Evolutionary conservation across 495 filamentous ascomycete species (phyloP).

Genomic region (Peziza echinospora): DNA sequence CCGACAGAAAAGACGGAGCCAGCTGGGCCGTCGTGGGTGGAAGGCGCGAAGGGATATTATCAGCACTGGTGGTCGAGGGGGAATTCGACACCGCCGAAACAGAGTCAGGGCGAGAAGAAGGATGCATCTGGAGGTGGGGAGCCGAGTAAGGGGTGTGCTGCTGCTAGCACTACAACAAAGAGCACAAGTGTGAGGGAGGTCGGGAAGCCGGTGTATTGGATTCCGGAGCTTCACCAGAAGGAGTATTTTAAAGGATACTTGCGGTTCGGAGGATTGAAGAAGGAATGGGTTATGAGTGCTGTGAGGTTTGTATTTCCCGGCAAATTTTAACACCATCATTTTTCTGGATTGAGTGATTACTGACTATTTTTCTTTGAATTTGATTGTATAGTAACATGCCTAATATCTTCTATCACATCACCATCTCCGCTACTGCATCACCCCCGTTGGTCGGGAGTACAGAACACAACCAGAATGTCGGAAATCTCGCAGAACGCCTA

Average conservation of each 20-base stretch:
- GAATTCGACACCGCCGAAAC: no score
- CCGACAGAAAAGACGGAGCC: slow-evolving; percentile 2
- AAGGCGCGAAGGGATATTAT: no score
- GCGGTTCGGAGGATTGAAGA: slow-evolving; percentile 36
- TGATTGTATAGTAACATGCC: slow-evolving; percentile 31
- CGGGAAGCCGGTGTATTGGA: slow-evolving; percentile 40
- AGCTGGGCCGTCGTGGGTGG: slow-evolving; percentile 1
- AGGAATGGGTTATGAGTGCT: slow-evolving; percentile 29
- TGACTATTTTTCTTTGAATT: neutral
- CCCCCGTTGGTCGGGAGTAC: slow-evolving; percentile 11
- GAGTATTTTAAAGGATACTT: slow-evolving; percentile 45
- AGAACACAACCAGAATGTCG: no score
- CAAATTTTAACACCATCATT: neutral
- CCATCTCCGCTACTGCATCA: slow-evolving; percentile 29
- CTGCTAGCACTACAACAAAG: no score
- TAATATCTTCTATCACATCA: slow-evolving; percentile 42
- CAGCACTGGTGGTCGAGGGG: neutral
- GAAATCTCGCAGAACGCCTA: slow-evolving; percentile 38
- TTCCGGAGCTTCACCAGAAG: slow-evolving; percentile 44
- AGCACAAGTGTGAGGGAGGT: no score
- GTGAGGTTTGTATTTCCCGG: slow-evolving; percentile 31
- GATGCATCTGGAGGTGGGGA: no score
- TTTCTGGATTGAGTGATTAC: neutral
- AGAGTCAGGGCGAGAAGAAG: neutral
- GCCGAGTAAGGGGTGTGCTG: no score